Evolutionary conservation across 257 asterid genomes (phyloP), one percentile per base, ranked within the genome.

Genomic region (Nicotiana obtusifolia): DNA sequence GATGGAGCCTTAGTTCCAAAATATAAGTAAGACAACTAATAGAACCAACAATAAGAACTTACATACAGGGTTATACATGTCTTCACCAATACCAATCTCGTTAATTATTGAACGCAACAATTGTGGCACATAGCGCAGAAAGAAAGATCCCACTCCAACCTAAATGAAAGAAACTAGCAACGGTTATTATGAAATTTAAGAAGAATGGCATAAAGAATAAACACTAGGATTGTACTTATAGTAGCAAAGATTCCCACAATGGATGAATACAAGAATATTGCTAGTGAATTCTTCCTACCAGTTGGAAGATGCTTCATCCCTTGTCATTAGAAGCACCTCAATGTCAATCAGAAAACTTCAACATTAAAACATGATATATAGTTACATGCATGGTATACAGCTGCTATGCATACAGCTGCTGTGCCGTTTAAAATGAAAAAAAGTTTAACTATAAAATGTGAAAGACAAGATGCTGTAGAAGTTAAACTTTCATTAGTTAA

Each of bases 241-340:
- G 62, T 24, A 49, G 62, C 26, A 53, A 59, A 82, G 81, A 81
- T 80, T 90, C 99, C 61, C 90, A 95, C 98, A 79, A 89, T 81
- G 87, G 91, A 91, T 28, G 99, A 92, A 87, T 95, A 95, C 35
- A 93, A 17, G 76, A 94, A 75, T 80, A 95, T 85, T 24, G 91
- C 98, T 80, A 95, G 87, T 24, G 98, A 90, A 85, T 89, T 87
- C 81, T 88, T 92, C 83, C 92, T 89, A 71, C 98, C 97, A 81
- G 97, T 88, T 79, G 99, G 99, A 88, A 95, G 98, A 87, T 92
- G 94, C 90, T 88, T 94, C 99, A 92, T 95, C 77, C 98, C 99
- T 98, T 94, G 93, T 82, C 77, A 83, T 83, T 44, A 80, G 67
- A 64, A 35, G 62, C 13, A 71, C 60, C 31, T 28, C 64, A 76